Evolutionary conservation across 768 basidiomycete genomes (phyloP).

Genomic region (Tulasnella sp.): DNA sequence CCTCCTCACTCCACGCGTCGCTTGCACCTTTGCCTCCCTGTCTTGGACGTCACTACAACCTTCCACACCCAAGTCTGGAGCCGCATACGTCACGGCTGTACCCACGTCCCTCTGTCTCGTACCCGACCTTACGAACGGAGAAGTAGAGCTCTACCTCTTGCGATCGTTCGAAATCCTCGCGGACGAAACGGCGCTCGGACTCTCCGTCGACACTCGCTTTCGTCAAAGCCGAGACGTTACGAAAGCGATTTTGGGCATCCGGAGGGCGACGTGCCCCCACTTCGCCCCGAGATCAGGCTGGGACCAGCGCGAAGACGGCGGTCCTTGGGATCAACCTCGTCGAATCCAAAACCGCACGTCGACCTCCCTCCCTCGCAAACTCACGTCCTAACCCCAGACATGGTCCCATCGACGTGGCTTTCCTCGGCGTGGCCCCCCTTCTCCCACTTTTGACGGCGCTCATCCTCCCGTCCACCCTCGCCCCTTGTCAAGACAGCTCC

Average conservation of each 20-base stretch:
- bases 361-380: constrained; percentile 3
- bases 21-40: constrained; percentile 57
- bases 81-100: constrained; percentile 46
- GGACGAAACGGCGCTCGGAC: constrained; percentile 80
- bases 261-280: not conserved
- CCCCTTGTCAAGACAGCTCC: constrained; percentile 53
- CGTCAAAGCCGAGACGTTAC: constrained; percentile 39
- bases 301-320: not conserved
- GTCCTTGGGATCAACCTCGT: not conserved
- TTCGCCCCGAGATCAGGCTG: not conserved
- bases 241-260: not conserved
- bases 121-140: constrained; percentile 80
- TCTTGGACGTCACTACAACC: constrained; percentile 53
- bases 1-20: constrained; percentile 67
- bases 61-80: constrained; percentile 35
- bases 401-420: constrained; percentile 84
- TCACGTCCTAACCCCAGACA: constrained; percentile 49
- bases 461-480: constrained; percentile 59
- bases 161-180: constrained; percentile 90
- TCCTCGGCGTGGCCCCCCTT: constrained; percentile 77
- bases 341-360: not conserved
- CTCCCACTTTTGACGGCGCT: constrained; percentile 57
- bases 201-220: constrained; percentile 79
- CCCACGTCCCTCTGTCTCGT: constrained; percentile 86
- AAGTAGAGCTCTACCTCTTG: constrained; percentile 85